Evolutionary conservation across 495 filamentous ascomycete genomes (phyloP).

Genomic region (Xylaria venustula): DNA sequence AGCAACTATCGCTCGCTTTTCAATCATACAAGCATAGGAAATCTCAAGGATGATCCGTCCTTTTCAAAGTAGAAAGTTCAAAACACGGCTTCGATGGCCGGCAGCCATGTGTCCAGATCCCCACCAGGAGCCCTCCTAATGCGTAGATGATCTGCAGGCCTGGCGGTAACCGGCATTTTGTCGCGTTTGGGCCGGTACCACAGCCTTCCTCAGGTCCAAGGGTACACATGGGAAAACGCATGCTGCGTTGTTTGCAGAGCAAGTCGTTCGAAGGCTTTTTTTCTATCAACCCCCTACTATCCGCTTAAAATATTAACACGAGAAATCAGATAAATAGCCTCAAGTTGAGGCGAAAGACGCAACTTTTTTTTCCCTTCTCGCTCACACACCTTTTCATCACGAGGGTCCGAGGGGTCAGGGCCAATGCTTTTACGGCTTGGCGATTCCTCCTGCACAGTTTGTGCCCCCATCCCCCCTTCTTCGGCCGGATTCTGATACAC

Average conservation of each 20-base stretch:
- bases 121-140: slow-evolving; percentile 1
- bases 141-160: slow-evolving; percentile 11
- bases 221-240: not conserved
- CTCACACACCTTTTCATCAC: not conserved
- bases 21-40: not conserved
- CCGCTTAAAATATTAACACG: no score
- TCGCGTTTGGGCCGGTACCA: slow-evolving; percentile 5
- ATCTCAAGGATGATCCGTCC: not conserved
- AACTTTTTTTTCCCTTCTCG: no score
- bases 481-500: slow-evolving; percentile 1
- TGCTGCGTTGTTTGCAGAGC: not conserved
- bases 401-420: not conserved
- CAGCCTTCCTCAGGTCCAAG: not conserved
- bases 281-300: no score
- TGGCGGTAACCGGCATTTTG: slow-evolving; percentile 11
- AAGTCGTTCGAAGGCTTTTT: not conserved
- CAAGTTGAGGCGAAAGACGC: no score
- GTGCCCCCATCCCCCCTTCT: not conserved
- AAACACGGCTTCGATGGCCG: slow-evolving; percentile 1
- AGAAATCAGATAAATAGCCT: no score
- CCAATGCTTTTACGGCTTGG: not conserved
- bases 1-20: not conserved
- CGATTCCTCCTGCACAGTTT: not conserved
- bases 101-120: slow-evolving; percentile 11
- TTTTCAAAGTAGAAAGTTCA: not conserved